Conservation (phyloP, 352 stramenopile genomes). For the Pythium insidiosum region DNA sequence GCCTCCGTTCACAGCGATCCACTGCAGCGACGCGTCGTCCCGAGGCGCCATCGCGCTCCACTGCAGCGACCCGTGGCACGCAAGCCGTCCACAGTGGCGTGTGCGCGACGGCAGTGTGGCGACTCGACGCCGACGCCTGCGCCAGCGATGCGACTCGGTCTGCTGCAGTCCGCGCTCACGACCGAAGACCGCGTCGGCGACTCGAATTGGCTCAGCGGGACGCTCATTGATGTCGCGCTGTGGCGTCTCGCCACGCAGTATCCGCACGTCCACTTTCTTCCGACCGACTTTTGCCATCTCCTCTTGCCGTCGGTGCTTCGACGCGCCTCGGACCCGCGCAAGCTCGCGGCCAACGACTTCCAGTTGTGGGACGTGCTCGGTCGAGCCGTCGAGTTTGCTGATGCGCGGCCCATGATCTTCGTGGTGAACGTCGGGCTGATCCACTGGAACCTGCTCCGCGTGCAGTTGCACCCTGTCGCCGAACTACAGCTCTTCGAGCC, state of each 20-base stretch:
- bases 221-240: constrained; percentile 81
- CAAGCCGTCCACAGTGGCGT: no score
- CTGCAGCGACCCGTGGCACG: no score
- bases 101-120: no score
- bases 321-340: not conserved
- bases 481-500: constrained; percentile 86
- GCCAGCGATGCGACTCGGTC: no score
- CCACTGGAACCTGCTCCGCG: constrained; percentile 86
- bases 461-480: constrained; percentile 53
- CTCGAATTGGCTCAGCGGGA: constrained; percentile 76
- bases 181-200: constrained; percentile 63
- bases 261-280: constrained; percentile 60
- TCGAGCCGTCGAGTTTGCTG: constrained; percentile 44
- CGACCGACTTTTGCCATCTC: constrained; percentile 81
- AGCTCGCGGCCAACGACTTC: constrained; percentile 6
- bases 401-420: constrained; percentile 66
- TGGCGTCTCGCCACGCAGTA: constrained; percentile 76
- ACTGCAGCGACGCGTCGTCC: no score
- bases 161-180: constrained; percentile 49
- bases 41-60: no score
- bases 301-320: constrained; percentile 24
- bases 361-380: constrained; percentile 69
- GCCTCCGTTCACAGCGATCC: no score
- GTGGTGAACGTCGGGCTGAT: constrained; percentile 72
- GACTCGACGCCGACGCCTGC: no score